Evolutionary conservation across 495 filamentous ascomycete genomes (phyloP), one percentile per base, ranked within the genome.

Genomic region (Lasiosphaeria ovina): DNA sequence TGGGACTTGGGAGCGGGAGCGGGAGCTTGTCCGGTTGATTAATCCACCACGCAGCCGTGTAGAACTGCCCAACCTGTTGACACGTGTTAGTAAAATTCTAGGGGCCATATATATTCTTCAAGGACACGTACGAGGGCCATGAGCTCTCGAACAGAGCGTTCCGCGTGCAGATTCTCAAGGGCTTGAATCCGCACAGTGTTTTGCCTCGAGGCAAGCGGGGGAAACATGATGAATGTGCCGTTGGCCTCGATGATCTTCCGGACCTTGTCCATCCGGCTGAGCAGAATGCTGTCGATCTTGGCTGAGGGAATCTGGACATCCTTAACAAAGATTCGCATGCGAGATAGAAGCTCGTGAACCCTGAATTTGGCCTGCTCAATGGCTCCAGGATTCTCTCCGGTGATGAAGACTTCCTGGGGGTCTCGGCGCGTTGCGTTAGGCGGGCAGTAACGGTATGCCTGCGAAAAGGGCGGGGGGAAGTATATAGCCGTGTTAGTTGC

Each of bases 171-270:
- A 45, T 94, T 89, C 69, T 98, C 95, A 0, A 88, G 87, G 51
- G 92, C 95, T 70, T 98, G 95, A 40, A 98, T 87, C 24, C 94
- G 87, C 63, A 98, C 88, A 38, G 88, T 73, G 54, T 84, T 87
- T 16, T 87, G 86, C 67, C 90, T 87, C 57, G 89, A 89, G 17
- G 90, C 94, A 40, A 98, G 81, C 24, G 86, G 82, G 4, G 93
- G 93, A 57, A 98, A 89, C 58, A 95, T 83, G 62, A 98, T 89
- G 74, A 92, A 96, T 6, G 93, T 92, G 8, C 93, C 93, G 69
- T 98, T 98, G 55, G 87, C 87, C 71, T 98, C 94, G 80, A 96
- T 96, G 51, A 98, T 96, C 82, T 96, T 97, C 60, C 92, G 88
- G 35, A 97, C 90, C 70, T 98, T 97, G 72, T 98, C 93, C 69